Base-by-base conservation (phyloP, 139 green algal genomes). In the Coccomyxa sp. region DNA sequence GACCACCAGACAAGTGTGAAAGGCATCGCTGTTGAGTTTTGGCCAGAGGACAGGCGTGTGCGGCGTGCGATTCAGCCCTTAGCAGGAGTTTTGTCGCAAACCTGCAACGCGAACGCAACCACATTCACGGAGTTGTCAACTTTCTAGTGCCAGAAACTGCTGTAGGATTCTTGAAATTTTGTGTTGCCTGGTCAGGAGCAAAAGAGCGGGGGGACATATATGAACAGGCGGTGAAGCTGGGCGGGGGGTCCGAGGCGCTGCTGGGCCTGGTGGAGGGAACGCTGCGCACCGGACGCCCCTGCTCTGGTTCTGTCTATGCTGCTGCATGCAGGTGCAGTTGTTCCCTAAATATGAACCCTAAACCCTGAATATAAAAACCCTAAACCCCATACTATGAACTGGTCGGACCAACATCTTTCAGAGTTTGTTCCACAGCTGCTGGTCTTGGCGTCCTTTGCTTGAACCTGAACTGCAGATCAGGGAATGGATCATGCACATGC, bases 161-260 rank as follows among this genome's bases (percentile, higher is more conserved):
- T n/a, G n/a, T n/a, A n/a, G n/a, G n/a, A n/a, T n/a, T n/a, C n/a
- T n/a, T n/a, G n/a, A n/a, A n/a, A n/a, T n/a, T n/a, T n/a, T n/a
- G 25, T 78, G 27, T 31, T 9, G n/a, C n/a, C 25, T 31, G 14
- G 25, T 31, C 77, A 86, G 86, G 82, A 14, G 84, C 23, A 13
- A 27, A 38, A 0, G 89, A 51, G 38, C 38, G 38, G 38, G 38
- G 38, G 38, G 38, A 51, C 38, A 51, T 51, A 51, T 88, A 86
- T 45, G 84, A 90, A 82, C 91, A 95, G 45, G 90, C 92, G 1
- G 81, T 90, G 9, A 90, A 89, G 18, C 83, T 95, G 74, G 91
- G 91, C 13, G 91, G 81, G 0, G 85, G 86, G 0, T 23, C 82
- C 3, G 80, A 87, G 32, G 84, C 84, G 11, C 60, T 88, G 45